Evolutionary conservation across 2,329 filamentous ascomycete genomes (phyloP), one percentile per base, ranked within the genome.

Genomic region (Dactylellina sp.): DNA sequence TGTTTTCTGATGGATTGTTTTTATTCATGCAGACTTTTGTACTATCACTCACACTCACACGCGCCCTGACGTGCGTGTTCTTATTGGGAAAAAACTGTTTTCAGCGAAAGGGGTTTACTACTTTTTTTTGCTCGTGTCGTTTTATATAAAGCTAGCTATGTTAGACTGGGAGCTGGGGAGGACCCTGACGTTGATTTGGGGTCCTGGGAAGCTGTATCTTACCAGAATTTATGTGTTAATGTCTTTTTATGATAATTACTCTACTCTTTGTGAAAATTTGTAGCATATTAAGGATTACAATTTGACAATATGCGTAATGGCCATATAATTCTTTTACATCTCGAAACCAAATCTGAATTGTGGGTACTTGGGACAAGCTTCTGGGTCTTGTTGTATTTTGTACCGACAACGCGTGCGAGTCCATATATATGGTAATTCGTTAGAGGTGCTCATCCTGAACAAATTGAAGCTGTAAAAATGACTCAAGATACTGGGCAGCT

Each of bases 1-100:
- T 75, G 68, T 16, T 71, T 75, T 32, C 68, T 71, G 2, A n/a
- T n/a, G n/a, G n/a, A n/a, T 37, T 42, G 46, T 25, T 46, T 32
- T 55, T 14, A 32, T 25, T 18, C 24, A 25, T 59, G 46, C 59
- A 18, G 20, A 35, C 5, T 14, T 16, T 60, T 68, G 52, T 61
- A 59, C 56, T 20, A 53, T 39, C 56, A 53, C 47, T 37, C 37
- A 1, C 44, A 40, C 9, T 14, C 12, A 40, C 37, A 40, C 5
- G 14, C 6, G 25, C 28, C 22, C 35, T 52, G 18, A 5, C 9
- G 28, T 12, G n/a, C 37, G 20, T 25, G 7, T 47, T 49, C 4
- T 57, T 22, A 37, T 57, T 44, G n/a, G 32, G 9, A 39, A 25
- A 39, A 32, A 22, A 16, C 12, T 57, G 22, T 18, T 40, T 53